phyloP scores from a whole-genome alignment of 1,284 basidiomycete genomes.

The Ganoderma lucidum region DNA sequence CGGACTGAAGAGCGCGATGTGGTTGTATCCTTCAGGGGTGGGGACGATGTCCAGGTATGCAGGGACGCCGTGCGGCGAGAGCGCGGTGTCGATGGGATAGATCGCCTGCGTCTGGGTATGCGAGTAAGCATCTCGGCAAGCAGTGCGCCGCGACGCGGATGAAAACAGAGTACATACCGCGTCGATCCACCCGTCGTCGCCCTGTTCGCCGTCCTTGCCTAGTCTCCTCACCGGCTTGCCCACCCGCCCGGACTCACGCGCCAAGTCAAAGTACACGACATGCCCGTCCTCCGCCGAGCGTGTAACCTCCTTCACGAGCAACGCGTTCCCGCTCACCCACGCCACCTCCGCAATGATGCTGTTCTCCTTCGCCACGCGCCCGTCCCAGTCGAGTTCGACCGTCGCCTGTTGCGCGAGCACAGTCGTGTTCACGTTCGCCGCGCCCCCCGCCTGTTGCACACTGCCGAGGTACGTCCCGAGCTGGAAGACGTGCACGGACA shows the following conservation, averaged over 20 bases:
- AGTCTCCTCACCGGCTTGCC: conserved; percentile 78
- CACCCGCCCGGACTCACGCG: conserved; percentile 37
- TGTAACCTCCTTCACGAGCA: conserved; percentile 90
- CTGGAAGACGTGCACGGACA: conserved; percentile 87
- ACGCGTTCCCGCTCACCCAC: conserved; percentile 83
- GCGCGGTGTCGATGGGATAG: conserved; percentile 57
- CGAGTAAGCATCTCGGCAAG: not conserved
- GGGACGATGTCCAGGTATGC: conserved; percentile 93
- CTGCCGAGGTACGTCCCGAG: conserved; percentile 56
- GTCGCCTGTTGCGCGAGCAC: conserved; percentile 54
- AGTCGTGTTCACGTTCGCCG: conserved; percentile 35
- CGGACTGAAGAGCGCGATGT: conserved; percentile 89
- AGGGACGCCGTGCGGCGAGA: conserved; percentile 51
- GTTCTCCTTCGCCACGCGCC: conserved; percentile 64
- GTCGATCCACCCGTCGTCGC: conserved; percentile 95
- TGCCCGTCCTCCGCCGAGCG: conserved; percentile 82
- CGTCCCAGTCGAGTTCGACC: conserved; percentile 71
- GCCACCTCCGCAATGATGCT: conserved; percentile 85
- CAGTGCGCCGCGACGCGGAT: not conserved
- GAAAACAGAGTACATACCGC: conserved; percentile 50
- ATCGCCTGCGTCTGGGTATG: conserved; percentile 63
- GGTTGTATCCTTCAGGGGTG: conserved; percentile 81
- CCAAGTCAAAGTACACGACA: conserved; percentile 79
- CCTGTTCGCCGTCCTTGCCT: conserved; percentile 84
- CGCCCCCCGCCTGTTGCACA: conserved; percentile 34